These are phyloP conservation scores for Rhododendron kiyosumense DNA, from an alignment of 148 eudicot species.

Conservation along the genomic window DNA sequence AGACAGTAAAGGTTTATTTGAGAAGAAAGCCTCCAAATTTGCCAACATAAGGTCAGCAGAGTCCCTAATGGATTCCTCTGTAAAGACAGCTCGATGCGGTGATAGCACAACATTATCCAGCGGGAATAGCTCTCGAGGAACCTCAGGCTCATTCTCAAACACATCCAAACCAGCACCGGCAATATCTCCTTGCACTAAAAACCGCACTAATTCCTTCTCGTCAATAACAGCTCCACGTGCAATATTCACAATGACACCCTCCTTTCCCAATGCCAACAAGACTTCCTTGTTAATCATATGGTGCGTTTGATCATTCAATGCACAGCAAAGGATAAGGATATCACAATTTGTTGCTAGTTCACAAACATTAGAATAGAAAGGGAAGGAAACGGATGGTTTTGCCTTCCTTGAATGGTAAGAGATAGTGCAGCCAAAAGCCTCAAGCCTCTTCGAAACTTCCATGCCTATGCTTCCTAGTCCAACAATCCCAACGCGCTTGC, in stretches of 20 bases:
- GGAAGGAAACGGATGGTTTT: conserved; percentile 39
- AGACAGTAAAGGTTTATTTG: conserved; percentile 39
- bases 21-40: conserved; percentile 67
- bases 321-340: conserved; percentile 52
- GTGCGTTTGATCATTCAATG: conserved; percentile 56
- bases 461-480: conserved; percentile 79
- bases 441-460: conserved; percentile 58
- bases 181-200: conserved; percentile 45
- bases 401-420: conserved; percentile 50
- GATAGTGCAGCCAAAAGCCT: conserved; percentile 52
- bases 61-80: conserved; percentile 42
- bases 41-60: conserved; percentile 31
- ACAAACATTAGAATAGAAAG: conserved; percentile 24
- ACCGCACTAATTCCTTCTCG: conserved; percentile 50
- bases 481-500: conserved; percentile 64
- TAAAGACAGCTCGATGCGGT: conserved; percentile 52
- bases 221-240: conserved; percentile 67
- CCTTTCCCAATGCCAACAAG: conserved; percentile 48
- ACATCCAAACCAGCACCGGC: conserved; percentile 84
- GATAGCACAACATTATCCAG: conserved; percentile 68
- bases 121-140: conserved; percentile 44
- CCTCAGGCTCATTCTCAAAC: conserved; percentile 63
- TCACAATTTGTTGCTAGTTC: conserved; percentile 43
- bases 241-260: conserved; percentile 55
- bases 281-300: conserved; percentile 58